These are phyloP conservation scores for Cercospora canescens DNA, from an alignment of 2,329 filamentous ascomycete genomes.

Conservation along the genomic window DNA sequence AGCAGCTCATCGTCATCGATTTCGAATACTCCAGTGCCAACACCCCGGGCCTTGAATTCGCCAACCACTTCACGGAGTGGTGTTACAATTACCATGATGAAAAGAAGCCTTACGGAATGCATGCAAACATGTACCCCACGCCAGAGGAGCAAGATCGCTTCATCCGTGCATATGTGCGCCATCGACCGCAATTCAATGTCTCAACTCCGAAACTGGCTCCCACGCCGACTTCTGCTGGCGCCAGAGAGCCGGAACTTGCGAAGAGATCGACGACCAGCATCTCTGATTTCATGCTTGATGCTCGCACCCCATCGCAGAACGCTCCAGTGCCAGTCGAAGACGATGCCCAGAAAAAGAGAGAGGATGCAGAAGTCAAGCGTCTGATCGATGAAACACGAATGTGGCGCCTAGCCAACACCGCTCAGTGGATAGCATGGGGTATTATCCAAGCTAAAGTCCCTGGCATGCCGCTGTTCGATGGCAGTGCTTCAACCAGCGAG, in stretches of 20 bases:
- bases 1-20: slow-evolving; percentile 94
- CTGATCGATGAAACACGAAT: slow-evolving; percentile 77
- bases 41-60: slow-evolving; percentile 82
- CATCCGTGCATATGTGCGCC: slow-evolving; percentile 81
- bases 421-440: slow-evolving; percentile 93
- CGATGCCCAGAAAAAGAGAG: slow-evolving; percentile 56
- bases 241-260: slow-evolving; percentile 29
- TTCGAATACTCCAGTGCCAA: slow-evolving; percentile 97
- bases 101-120: slow-evolving; percentile 61
- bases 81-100: slow-evolving; percentile 93
- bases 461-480: slow-evolving; percentile 59
- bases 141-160: slow-evolving; percentile 81
- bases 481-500: slow-evolving; percentile 21
- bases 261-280: slow-evolving; percentile 43
- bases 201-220: slow-evolving; percentile 26
- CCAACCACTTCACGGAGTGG: slow-evolving; percentile 98
- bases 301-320: slow-evolving; percentile 48
- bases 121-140: slow-evolving; percentile 70
- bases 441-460: slow-evolving; percentile 91
- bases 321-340: slow-evolving; percentile 22
- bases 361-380: slow-evolving; percentile 66
- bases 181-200: slow-evolving; percentile 67
- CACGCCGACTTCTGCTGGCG: slow-evolving; percentile 33
- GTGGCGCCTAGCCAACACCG: slow-evolving; percentile 86
- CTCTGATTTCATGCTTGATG: slow-evolving; percentile 76